Conservation (phyloP, 176 grass and related monocot species). For the Cenchrus fungigraminus region DNA sequence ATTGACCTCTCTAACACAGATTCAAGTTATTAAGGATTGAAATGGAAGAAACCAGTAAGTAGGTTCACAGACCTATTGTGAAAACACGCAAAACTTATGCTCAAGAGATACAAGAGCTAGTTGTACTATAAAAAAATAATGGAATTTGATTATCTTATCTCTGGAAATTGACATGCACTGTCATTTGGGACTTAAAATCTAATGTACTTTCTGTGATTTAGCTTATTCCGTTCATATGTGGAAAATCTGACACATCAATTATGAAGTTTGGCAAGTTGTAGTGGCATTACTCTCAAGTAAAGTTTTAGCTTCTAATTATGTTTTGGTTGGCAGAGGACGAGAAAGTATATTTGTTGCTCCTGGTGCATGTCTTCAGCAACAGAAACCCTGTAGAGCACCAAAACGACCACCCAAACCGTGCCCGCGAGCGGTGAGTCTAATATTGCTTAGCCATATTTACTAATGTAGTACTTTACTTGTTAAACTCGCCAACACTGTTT, state of each 20-base stretch:
- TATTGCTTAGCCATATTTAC: conserved; percentile 11
- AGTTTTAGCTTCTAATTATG: conserved; percentile 19
- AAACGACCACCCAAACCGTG: conserved; percentile 65
- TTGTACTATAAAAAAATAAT: background rate
- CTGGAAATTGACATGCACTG: background rate
- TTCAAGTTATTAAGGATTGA: background rate
- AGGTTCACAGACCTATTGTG: background rate
- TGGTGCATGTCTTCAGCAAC: conserved; percentile 54
- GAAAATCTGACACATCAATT: background rate
- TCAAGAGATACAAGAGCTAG: background rate
- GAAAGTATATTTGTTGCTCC: conserved; percentile 82
- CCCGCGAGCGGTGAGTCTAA: conserved; percentile 29
- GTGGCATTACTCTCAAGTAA: background rate
- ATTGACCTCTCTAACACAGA: background rate
- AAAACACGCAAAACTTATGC: background rate
- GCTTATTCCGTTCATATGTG: background rate
- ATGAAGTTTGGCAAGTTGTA: conserved; percentile 1
- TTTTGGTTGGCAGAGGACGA: conserved; percentile 69
- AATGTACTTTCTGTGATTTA: background rate
- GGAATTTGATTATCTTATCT: background rate
- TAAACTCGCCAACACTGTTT: conserved; percentile 43
- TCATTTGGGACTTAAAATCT: background rate
- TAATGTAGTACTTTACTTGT: conserved; percentile 20
- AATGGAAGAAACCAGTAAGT: background rate
- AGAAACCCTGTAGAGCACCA: conserved; percentile 50